Conservation (phyloP, 305 asterid species). For the Petunia hybrid region DNA sequence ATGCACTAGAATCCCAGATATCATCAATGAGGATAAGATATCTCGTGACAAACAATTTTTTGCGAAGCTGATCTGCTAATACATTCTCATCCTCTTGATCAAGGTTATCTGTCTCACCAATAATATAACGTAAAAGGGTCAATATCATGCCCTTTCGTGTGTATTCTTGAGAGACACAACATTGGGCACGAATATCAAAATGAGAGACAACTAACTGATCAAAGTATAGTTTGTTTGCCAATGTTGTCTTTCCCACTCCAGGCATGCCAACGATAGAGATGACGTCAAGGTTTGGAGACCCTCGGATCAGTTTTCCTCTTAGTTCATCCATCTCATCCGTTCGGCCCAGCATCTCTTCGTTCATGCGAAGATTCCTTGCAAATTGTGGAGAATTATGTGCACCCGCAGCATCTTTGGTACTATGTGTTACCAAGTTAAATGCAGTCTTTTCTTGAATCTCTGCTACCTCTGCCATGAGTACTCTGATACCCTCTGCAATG, state of each 20-base stretch:
- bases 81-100: neutral
- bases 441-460: neutral
- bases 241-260: no score
- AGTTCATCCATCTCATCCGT: slow-evolving; percentile 1
- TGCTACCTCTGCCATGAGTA: slow-evolving; percentile 18
- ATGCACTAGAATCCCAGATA: neutral
- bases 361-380: neutral
- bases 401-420: no score
- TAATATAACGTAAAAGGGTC: neutral
- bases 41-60: neutral
- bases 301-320: neutral
- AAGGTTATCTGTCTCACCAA: neutral
- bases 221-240: neutral
- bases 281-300: neutral
- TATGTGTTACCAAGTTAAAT: neutral
- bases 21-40: slow-evolving; percentile 9
- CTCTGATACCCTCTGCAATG: slow-evolving; percentile 11
- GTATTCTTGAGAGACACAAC: neutral
- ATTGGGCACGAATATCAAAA: neutral
- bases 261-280: no score
- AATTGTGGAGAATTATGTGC: neutral
- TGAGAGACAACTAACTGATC: neutral
- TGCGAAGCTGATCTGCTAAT: neutral
- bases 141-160: neutral
- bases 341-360: neutral